Evolutionary conservation across 2,329 filamentous ascomycete genomes (phyloP).

Genomic region (Scedosporium boydii): DNA sequence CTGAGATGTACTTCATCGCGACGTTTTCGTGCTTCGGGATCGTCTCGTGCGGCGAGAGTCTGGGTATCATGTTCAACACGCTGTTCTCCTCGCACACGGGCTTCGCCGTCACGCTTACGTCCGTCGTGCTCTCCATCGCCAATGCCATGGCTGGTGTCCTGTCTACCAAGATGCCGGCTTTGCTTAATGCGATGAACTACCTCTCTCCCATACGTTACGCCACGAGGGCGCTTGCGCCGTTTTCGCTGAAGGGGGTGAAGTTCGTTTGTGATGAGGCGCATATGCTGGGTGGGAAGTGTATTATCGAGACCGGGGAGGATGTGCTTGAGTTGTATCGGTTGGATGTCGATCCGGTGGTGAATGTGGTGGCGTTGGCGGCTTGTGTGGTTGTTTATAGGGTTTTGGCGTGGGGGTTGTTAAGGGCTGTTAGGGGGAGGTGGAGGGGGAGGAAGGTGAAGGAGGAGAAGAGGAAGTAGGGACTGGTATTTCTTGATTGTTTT

Average conservation of each 20-base stretch:
- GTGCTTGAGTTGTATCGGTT: slow-evolving; percentile 60
- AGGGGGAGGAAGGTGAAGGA: not conserved
- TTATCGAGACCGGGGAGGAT: slow-evolving; percentile 55
- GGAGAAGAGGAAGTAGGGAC: not conserved
- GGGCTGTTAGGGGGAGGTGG: not conserved
- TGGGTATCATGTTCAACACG: slow-evolving; percentile 75
- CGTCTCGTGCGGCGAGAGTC: slow-evolving; percentile 63
- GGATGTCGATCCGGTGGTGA: slow-evolving; percentile 49
- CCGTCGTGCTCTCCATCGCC: slow-evolving; percentile 58
- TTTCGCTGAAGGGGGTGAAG: slow-evolving; percentile 46
- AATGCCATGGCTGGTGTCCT: slow-evolving; percentile 64
- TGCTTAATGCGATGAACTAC: slow-evolving; percentile 62
- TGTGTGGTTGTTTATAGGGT: slow-evolving; percentile 57
- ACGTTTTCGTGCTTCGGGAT: slow-evolving; percentile 64
- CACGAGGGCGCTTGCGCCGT: slow-evolving; percentile 56
- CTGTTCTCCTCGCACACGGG: slow-evolving; percentile 59
- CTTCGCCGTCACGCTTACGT: slow-evolving; percentile 66
- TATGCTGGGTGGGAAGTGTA: slow-evolving; percentile 51
- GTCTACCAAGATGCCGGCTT: slow-evolving; percentile 56
- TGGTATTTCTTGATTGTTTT: not conserved
- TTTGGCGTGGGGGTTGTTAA: slow-evolving; percentile 48
- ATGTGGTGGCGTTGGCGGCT: slow-evolving; percentile 53
- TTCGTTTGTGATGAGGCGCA: slow-evolving; percentile 58
- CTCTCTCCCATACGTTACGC: slow-evolving; percentile 63
- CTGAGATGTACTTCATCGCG: slow-evolving; percentile 55